These are phyloP conservation scores for Colletotrichum chlorophyti DNA, from an alignment of 2,329 filamentous ascomycete genomes.

Conservation along the genomic window DNA sequence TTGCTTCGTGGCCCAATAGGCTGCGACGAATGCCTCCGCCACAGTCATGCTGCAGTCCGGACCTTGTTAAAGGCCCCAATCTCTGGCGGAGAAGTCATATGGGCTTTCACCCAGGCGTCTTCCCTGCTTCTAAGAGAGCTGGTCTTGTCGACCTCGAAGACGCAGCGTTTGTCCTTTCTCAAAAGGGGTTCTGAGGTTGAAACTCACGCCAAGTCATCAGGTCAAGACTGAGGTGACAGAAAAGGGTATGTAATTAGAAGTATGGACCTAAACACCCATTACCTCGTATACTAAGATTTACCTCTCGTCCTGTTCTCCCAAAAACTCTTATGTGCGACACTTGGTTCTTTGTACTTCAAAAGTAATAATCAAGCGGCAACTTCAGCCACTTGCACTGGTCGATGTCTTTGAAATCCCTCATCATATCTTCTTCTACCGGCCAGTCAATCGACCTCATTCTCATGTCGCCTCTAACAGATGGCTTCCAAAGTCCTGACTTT, in stretches of 20 bases:
- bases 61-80: no score
- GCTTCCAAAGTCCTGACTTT: conserved; percentile 47
- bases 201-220: no score
- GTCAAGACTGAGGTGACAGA: no score
- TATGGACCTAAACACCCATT: background rate
- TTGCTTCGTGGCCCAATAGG: background rate
- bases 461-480: conserved; percentile 43
- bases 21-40: background rate
- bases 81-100: no score
- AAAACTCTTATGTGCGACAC: no score
- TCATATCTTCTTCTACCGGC: conserved; percentile 35
- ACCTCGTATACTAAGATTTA: background rate
- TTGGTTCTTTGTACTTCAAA: no score
- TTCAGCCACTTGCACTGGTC: conserved; percentile 52
- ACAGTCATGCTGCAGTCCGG: background rate
- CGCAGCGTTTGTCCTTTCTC: no score
- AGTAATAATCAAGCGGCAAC: conserved; percentile 46
- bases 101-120: no score
- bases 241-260: background rate
- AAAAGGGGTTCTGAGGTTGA: no score
- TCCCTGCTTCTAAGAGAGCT: no score
- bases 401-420: conserved; percentile 48
- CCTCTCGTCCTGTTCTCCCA: background rate
- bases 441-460: conserved; percentile 49
- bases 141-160: no score